phyloP scores from a whole-genome alignment of 257 asterid genomes.

The Solanum sitiens region DNA sequence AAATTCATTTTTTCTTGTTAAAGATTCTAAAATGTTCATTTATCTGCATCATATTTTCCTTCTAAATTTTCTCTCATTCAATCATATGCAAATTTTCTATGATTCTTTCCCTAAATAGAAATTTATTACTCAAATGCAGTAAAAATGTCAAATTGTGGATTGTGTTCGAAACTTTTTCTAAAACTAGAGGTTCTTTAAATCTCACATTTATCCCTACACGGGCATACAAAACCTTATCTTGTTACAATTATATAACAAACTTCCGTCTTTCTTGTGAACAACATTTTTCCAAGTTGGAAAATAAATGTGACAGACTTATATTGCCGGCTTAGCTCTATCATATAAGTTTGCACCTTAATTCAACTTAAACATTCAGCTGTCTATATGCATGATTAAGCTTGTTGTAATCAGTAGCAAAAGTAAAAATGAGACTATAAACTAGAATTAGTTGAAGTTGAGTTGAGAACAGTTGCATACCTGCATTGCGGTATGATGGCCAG shows the following conservation, averaged over 20 bases:
- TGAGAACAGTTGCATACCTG: constrained; percentile 32
- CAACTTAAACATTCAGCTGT: background rate
- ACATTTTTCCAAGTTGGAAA: background rate
- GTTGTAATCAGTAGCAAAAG: background rate
- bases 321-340: background rate
- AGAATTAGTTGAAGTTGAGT: background rate
- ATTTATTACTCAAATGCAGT: too few relatives aligned
- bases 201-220: background rate
- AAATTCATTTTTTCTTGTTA: background rate
- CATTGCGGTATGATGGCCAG: constrained; percentile 68
- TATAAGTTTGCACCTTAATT: background rate
- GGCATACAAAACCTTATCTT: background rate
- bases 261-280: background rate
- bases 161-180: background rate
- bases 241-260: background rate
- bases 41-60: background rate
- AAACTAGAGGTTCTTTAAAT: background rate
- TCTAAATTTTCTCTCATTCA: too few relatives aligned
- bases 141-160: too few relatives aligned
- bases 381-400: background rate
- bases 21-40: background rate
- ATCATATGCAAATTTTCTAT: background rate
- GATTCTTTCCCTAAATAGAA: background rate
- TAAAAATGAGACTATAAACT: background rate
- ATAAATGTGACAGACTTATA: background rate